Evolutionary conservation across 2,329 filamentous ascomycete genomes (phyloP), one percentile per base, ranked within the genome.

Genomic region (Zymoseptoria passerinii): DNA sequence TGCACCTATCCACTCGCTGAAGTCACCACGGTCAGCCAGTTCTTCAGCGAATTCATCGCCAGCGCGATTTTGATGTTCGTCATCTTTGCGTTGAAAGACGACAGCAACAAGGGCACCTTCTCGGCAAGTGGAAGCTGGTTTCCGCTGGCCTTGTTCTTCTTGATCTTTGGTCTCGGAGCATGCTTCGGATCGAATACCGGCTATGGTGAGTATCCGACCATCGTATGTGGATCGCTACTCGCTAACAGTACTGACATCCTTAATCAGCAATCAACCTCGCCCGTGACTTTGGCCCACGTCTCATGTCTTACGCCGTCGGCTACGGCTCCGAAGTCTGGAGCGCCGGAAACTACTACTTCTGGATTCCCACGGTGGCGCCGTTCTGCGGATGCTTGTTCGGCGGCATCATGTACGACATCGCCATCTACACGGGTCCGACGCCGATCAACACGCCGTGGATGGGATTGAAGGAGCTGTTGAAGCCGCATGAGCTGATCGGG

Each of bases 141-240:
- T 58, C 84, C 84, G 0, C 72, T 88, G 3, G 78, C 74, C 1
- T 71, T 87, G 28, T 85, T 87, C 72, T 86, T 87, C 70, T 72
- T 87, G 56, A 81, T 88, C 60, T 86, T 87, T 67, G 85, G 83
- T 5, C 81, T 88, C 23, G 84, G 84, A 23, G 82, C 83, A 19
- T 84, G 82, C 67, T 87, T 86, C 68, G 85, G 85, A 5, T 87
- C 83, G 82, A 82, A 87, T 69, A 88, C 84, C 1, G 84, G 85
- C 58, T 89, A 86, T 69, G 35, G 29, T 35, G 3, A 35, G 29
- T 35, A 35, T 10, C 9, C 4, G 23, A 23, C 23, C 23, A 23
- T 23, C 23, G 4, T 2, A 23, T 23, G 2, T 4, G 2, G 23
- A 23, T 23, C 23, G 23, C 23, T 23, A 23, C 23, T 4, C 23